Base-by-base conservation (phyloP, 441 rosid species). In the Gossypium davidsonii region DNA sequence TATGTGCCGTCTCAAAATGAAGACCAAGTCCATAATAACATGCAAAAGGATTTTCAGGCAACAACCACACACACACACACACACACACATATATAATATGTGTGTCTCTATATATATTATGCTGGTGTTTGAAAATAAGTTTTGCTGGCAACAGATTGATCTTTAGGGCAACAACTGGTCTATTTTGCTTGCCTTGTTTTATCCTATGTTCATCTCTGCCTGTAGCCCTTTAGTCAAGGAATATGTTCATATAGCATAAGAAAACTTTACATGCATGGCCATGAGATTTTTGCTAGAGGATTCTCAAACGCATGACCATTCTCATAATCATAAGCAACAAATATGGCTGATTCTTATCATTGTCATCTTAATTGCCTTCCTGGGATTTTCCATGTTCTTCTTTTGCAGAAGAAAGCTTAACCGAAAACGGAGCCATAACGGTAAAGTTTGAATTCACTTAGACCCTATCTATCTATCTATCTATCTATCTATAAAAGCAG, bases 351-450 rank as follows among this genome's bases (percentile, higher is more conserved):
- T 73, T 49, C 49, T 82, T 2, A 62, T 86, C 44, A 76, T 84
- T 67, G 79, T 44, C 63, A 31, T 64, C 67, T 58, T 80, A 42
- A 14, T 72, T 2, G 7, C 79, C 46, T 34, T 71, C 34, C 42
- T 79, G n/a, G 70, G 44, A 56, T 71, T 70, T 39, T 73, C 79
- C 9, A 60, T 78, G 14, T 69, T 76, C 46, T 71, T 81, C 59
- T 77, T 72, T 17, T 63, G 82, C 69, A 65, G 82, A 75, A 78
- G 82, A 76, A 83, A 75, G 76, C 56, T 85, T 21, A 3, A 18
- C 25, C 72, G 4, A 56, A 21, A 18, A 6, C 39, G 11, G 66
- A 59, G 8, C 20, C 51, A 25, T 9, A 78, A 81, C 77, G 88
- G 89, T 85, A 61, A 51, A 77, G 42, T 37, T 59, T n/a, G 6